Conservation (phyloP, 352 stramenopile genomes). For the Phytophthora foliorum region DNA sequence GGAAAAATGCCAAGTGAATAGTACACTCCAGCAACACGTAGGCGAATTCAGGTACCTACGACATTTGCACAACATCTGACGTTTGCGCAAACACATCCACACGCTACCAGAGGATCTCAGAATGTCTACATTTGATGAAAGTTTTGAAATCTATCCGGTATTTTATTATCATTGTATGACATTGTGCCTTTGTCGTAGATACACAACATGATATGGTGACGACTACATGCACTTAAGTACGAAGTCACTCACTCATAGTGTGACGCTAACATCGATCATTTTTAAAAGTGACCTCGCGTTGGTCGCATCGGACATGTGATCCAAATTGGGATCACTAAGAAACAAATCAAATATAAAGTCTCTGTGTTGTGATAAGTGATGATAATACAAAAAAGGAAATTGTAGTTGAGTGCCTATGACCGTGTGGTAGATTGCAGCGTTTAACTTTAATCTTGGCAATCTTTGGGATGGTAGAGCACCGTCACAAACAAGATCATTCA, state of each 20-base stretch:
- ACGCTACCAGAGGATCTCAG: too few species aligned
- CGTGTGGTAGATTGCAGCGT: too few species aligned
- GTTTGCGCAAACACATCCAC: constrained; percentile 1
- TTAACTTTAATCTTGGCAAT: too few species aligned
- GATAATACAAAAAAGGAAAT: too few species aligned
- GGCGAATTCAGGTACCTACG: background rate
- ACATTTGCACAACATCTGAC: background rate
- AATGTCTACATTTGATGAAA: background rate
- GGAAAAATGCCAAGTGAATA: background rate
- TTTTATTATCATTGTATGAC: background rate
- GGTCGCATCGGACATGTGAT: too few species aligned
- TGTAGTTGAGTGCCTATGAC: too few species aligned
- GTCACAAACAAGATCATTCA: too few species aligned
- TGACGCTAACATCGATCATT: background rate
- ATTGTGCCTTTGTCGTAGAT: background rate
- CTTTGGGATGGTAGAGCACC: too few species aligned
- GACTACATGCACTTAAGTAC: background rate
- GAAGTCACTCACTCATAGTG: background rate
- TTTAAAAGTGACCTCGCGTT: too few species aligned
- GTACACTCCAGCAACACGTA: background rate
- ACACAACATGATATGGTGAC: background rate
- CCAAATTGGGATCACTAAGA: too few species aligned
- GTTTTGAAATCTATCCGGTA: background rate
- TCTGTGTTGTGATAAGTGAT: too few species aligned
- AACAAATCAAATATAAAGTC: too few species aligned